Conservation (phyloP, 495 filamentous ascomycete genomes). For the Penicillium alfredii region DNA sequence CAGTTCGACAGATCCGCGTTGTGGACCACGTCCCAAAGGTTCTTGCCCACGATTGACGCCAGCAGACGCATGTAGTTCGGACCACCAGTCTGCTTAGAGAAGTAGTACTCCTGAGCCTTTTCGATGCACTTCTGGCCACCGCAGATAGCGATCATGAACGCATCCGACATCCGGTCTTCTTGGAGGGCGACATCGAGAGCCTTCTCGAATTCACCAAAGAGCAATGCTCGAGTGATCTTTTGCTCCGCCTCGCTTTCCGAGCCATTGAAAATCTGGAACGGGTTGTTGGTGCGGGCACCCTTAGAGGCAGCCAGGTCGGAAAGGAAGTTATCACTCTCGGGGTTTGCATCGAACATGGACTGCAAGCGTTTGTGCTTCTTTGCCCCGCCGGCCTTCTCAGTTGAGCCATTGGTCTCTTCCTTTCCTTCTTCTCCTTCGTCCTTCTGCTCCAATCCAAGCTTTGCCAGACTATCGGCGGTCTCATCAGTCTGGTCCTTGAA, state of each 20-base stretch:
- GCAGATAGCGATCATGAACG: slow-evolving; percentile 97
- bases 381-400: slow-evolving; percentile 38
- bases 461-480: slow-evolving; percentile 42
- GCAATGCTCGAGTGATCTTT: slow-evolving; percentile 77
- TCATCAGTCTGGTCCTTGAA: slow-evolving; percentile 59
- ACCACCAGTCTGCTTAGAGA: slow-evolving; percentile 69
- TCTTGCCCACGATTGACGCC: slow-evolving; percentile 89
- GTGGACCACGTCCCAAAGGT: slow-evolving; percentile 96
- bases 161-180: slow-evolving; percentile 87
- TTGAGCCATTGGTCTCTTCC: slow-evolving; percentile 44
- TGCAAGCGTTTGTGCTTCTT: slow-evolving; percentile 61
- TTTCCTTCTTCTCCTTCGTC: too few species aligned
- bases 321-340: slow-evolving; percentile 75
- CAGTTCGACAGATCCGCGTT: slow-evolving; percentile 89
- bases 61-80: slow-evolving; percentile 91
- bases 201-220: slow-evolving; percentile 85
- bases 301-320: slow-evolving; percentile 69
- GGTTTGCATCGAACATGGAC: slow-evolving; percentile 74
- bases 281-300: slow-evolving; percentile 74
- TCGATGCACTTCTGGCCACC: slow-evolving; percentile 90
- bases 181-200: slow-evolving; percentile 83
- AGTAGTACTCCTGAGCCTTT: slow-evolving; percentile 87
- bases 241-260: slow-evolving; percentile 76
- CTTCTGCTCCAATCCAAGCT: slow-evolving; percentile 39
- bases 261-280: slow-evolving; percentile 79